Conservation (phyloP, 2,329 filamentous ascomycete species). For the Aspergillus texensis region DNA sequence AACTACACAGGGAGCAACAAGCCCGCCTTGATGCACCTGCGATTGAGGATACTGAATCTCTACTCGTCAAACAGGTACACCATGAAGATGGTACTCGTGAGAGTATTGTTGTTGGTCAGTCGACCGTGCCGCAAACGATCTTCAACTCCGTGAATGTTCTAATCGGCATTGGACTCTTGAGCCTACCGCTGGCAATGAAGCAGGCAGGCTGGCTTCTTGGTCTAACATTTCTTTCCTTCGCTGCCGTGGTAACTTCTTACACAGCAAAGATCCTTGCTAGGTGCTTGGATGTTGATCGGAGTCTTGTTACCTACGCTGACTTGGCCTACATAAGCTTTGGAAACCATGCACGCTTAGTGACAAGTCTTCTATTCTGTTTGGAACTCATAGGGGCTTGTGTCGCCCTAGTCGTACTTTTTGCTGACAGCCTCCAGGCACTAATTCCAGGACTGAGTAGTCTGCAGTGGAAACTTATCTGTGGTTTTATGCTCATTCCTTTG, state of each 20-base stretch:
- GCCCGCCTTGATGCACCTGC: constrained; percentile 46
- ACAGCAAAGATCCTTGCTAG: constrained; percentile 83
- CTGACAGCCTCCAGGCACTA: constrained; percentile 80
- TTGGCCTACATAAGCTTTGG: constrained; percentile 91
- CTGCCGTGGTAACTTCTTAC: constrained; percentile 77
- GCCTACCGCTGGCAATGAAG: constrained; percentile 82
- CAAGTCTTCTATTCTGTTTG: constrained; percentile 82
- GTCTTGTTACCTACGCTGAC: constrained; percentile 91
- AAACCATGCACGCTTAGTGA: constrained; percentile 74
- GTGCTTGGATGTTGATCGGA: constrained; percentile 83
- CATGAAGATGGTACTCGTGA: constrained; percentile 82
- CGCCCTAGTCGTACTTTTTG: constrained; percentile 88
- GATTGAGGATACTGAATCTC: constrained; percentile 67
- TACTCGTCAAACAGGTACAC: constrained; percentile 87
- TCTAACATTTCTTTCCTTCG: constrained; percentile 71
- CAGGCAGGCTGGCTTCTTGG: constrained; percentile 89
- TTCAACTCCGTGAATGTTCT: constrained; percentile 96
- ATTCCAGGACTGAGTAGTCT: constrained; percentile 70
- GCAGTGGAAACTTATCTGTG: constrained; percentile 84
- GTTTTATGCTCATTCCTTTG: constrained; percentile 75
- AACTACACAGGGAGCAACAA: constrained; percentile 56
- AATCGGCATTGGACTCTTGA: constrained; percentile 86
- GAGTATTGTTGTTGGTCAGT: constrained; percentile 84
- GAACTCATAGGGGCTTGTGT: constrained; percentile 88
- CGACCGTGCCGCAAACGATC: constrained; percentile 91